These are phyloP conservation scores for Apiospora aurea DNA, from an alignment of 2,329 filamentous ascomycete species.

Conservation along the genomic window DNA sequence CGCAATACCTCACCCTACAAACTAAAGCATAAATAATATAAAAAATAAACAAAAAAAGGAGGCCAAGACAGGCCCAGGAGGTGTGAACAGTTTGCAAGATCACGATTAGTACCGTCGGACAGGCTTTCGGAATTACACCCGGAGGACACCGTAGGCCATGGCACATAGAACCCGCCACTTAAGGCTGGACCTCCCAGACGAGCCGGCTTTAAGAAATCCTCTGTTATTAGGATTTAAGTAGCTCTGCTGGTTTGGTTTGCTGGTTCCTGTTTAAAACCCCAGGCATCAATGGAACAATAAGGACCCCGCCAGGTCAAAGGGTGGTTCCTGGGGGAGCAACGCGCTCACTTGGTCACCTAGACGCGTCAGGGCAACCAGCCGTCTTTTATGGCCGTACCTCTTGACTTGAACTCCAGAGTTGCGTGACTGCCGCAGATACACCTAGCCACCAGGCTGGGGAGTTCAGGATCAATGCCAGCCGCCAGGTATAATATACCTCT, in stretches of 20 bases:
- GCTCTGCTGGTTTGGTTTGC: background rate
- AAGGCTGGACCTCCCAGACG: conserved; percentile 9
- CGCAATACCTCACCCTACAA: background rate
- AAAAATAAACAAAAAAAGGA: background rate
- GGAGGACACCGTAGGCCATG: conserved; percentile 15
- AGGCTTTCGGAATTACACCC: conserved; percentile 19
- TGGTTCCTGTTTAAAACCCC: background rate
- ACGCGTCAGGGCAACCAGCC: background rate
- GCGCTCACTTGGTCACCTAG: background rate
- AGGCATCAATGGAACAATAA: background rate
- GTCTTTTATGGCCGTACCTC: too few relatives aligned
- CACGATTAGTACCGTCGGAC: conserved; percentile 18
- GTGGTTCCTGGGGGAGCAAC: too few relatives aligned
- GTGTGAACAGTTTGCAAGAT: conserved; percentile 21
- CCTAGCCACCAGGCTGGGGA: background rate
- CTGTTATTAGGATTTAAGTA: background rate
- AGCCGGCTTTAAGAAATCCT: background rate
- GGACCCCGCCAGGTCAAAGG: background rate
- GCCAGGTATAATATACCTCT: too few relatives aligned
- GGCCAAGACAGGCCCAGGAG: background rate
- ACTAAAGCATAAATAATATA: too few relatives aligned
- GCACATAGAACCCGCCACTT: conserved; percentile 17
- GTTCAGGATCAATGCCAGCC: background rate
- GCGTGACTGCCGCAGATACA: background rate
- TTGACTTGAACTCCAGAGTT: background rate